A percentile compares a stretch with the other conserved stretches of the same genome.
Conservation (phyloP, 176 grass and related monocot species). For the Chrysopogon serrulatus region DNA sequence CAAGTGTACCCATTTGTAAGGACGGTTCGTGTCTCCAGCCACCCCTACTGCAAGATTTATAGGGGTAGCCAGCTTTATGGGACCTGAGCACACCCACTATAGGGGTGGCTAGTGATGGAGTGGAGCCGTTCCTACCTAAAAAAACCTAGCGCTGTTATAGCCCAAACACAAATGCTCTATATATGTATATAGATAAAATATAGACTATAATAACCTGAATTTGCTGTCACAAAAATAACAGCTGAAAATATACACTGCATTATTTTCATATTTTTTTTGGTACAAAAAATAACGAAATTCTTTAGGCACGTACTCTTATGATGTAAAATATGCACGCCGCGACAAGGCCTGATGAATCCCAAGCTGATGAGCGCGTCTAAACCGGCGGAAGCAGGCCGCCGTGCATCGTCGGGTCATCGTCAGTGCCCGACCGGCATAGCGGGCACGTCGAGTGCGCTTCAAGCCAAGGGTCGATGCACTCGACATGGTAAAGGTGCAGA, state of each 20-base stretch:
- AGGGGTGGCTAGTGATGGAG: no score
- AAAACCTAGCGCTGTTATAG: no score
- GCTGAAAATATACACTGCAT: neutral
- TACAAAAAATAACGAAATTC: neutral
- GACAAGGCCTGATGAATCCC: neutral
- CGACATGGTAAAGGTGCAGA: conserved; percentile 39
- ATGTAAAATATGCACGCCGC: neutral
- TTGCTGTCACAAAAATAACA: no score
- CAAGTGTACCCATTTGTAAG: no score
- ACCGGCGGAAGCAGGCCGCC: neutral
- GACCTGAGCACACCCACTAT: no score
- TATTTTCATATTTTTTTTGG: neutral
- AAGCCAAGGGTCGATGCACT: conserved; percentile 51
- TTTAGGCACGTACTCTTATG: neutral
- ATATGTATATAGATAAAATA: no score
- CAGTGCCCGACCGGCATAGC: conserved; percentile 23
- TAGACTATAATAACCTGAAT: no score
- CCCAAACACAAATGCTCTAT: no score
- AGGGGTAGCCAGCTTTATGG: no score
- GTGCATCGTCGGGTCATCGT: neutral
- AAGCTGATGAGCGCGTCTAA: neutral
- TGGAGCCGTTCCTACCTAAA: no score
- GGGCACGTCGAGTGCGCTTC: conserved; percentile 42
- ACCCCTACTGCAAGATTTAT: no score
- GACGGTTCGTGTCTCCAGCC: no score